Evolutionary conservation across 257 asterid genomes (phyloP).

Genomic region (Avicennia marina): DNA sequence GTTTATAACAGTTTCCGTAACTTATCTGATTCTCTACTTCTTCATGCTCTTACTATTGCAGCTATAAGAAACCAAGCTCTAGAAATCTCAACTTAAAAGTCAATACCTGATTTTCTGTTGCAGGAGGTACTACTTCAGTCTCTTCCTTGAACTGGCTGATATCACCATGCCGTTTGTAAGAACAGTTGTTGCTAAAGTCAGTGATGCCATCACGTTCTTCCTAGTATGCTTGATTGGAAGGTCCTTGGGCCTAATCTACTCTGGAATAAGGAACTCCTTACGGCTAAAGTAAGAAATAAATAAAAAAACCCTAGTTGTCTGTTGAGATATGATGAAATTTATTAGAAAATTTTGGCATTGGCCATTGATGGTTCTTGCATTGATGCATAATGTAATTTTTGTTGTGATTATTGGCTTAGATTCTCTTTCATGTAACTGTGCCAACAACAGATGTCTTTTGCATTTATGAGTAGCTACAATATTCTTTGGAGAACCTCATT

Average conservation of each 20-base stretch:
- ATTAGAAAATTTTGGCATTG: background rate
- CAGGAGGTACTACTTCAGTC: constrained; percentile 89
- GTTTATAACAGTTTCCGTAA: background rate
- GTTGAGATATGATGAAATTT: constrained; percentile 12
- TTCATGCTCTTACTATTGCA: constrained; percentile 6
- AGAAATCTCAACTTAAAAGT: constrained; percentile 4
- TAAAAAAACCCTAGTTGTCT: background rate
- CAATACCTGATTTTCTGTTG: constrained; percentile 14
- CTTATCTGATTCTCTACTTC: background rate
- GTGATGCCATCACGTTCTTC: constrained; percentile 87
- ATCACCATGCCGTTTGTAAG: constrained; percentile 67
- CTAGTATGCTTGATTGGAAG: constrained; percentile 83
- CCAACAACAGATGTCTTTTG: background rate
- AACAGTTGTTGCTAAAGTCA: constrained; percentile 52
- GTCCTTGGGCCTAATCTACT: constrained; percentile 86
- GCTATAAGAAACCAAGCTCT: background rate
- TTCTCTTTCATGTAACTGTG: constrained; percentile 3
- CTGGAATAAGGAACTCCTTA: constrained; percentile 89
- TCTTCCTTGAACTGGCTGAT: constrained; percentile 77
- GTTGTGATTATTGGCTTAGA: constrained; percentile 12
- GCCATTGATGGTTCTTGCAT: background rate
- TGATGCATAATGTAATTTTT: background rate
- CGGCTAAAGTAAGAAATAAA: constrained; percentile 56
- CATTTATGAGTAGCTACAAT: constrained; percentile 5
- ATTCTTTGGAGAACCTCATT: constrained; percentile 12